These are phyloP conservation scores for Fusarium continuum DNA, from an alignment of 2,329 filamentous ascomycete genomes.

Conservation along the genomic window DNA sequence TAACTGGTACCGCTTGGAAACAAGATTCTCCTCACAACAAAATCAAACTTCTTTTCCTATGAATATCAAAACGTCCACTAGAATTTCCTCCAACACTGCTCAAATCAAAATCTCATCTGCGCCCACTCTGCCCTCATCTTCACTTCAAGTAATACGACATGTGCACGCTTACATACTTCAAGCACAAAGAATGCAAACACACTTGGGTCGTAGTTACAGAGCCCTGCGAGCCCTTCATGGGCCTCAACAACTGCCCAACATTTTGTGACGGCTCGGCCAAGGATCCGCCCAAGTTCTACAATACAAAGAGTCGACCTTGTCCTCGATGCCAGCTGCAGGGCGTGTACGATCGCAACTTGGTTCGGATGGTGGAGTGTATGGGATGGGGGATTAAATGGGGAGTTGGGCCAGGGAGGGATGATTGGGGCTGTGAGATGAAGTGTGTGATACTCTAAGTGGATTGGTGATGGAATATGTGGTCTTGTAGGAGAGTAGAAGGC, in stretches of 20 bases:
- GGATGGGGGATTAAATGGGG: constrained; percentile 59
- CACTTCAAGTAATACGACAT: constrained; percentile 45
- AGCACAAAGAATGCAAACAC: constrained; percentile 60
- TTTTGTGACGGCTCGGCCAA: constrained; percentile 54
- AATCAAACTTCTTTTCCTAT: not conserved
- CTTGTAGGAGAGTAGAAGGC: not conserved
- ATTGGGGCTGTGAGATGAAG: constrained; percentile 51
- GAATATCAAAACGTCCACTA: not conserved
- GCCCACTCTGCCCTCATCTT: not conserved
- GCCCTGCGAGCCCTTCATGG: constrained; percentile 59
- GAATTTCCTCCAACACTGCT: no score
- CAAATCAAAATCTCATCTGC: no score
- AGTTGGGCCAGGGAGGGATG: constrained; percentile 52
- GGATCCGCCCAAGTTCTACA: constrained; percentile 48
- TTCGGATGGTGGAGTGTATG: constrained; percentile 57
- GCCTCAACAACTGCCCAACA: constrained; percentile 59
- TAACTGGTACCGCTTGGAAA: constrained; percentile 10
- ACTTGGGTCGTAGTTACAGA: constrained; percentile 59
- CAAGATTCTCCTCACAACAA: not conserved
- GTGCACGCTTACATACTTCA: constrained; percentile 60
- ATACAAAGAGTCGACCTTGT: constrained; percentile 51
- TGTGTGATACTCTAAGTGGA: constrained; percentile 48
- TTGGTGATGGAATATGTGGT: not conserved
- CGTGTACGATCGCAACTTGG: constrained; percentile 58
- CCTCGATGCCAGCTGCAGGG: constrained; percentile 53